Conservation (phyloP, 768 basidiomycete species). For the Gloeopeniophorella convolvens region DNA sequence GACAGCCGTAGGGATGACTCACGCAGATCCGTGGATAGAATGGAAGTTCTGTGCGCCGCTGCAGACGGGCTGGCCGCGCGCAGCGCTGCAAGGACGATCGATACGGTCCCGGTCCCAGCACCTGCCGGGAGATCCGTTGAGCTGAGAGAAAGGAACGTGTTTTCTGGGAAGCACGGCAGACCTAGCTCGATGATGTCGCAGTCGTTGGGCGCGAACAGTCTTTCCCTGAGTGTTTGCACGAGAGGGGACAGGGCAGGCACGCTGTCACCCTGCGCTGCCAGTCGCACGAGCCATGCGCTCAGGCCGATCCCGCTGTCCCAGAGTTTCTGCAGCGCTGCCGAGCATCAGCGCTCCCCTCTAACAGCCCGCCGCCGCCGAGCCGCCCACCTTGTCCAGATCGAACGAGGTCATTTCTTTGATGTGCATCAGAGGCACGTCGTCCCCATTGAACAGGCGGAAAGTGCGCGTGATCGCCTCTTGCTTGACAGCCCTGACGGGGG, state of each 20-base stretch:
- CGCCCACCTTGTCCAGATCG: slow-evolving; percentile 93
- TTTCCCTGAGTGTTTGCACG: slow-evolving; percentile 26
- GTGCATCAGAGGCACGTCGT: slow-evolving; percentile 31
- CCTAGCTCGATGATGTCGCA: slow-evolving; percentile 66
- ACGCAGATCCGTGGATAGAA: slow-evolving; percentile 23
- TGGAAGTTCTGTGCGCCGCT: slow-evolving; percentile 4
- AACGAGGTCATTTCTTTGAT: slow-evolving; percentile 82
- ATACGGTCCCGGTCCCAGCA: slow-evolving; percentile 80
- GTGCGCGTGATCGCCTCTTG: slow-evolving; percentile 63
- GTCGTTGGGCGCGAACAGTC: slow-evolving; percentile 35
- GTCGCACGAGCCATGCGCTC: slow-evolving; percentile 63
- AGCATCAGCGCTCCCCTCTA: background rate
- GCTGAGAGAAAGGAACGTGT: no score
- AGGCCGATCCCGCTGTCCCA: slow-evolving; percentile 93
- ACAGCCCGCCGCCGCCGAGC: no score
- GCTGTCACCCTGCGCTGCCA: slow-evolving; percentile 23
- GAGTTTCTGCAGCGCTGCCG: slow-evolving; percentile 60
- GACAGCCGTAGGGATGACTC: background rate
- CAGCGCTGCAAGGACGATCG: slow-evolving; percentile 55
- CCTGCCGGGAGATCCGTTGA: no score
- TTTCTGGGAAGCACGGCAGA: slow-evolving; percentile 28
- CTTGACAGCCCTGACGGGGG: slow-evolving; percentile 32
- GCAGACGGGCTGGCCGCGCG: slow-evolving; percentile 32
- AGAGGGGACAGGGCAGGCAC: background rate
- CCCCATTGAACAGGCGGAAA: slow-evolving; percentile 34